Base-by-base conservation (phyloP, 129 eudicot species). In the Chrysanthemum lavandulifolium region DNA sequence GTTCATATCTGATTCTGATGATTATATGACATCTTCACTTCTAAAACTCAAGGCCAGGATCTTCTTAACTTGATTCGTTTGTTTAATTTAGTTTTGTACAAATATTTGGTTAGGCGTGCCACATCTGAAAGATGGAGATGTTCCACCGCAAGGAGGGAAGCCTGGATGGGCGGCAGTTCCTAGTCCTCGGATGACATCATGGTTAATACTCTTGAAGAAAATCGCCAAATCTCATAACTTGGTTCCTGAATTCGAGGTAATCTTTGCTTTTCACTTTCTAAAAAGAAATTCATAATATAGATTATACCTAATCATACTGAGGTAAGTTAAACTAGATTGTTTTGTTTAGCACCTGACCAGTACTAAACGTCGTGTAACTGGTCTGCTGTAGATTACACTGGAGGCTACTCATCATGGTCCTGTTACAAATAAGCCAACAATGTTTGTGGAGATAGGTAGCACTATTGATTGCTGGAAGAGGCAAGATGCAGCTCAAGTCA, bases 361-460 rank as follows among this genome's bases (percentile, higher is more conserved):
- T 15, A 11, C 15, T 48, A 59, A 47, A 49, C 10, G 2, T 48
- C 27, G 68, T 60, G 68, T 25, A 74, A 69, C 48, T 78, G 68
- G 25, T 84, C 55, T 68, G 48, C 27, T 88, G 78, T 76, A 94
- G 97, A 75, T 94, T 67, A 94, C 98, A 40, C 75, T 94, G 82
- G 98, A 94, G 83, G 98, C 97, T 72, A 94, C 98, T 78, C 98
- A 94, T 87, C 98, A 94, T 78, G 98, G 98, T 76, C 98, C 98
- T 27, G 68, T 86, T 40, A 94, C 96, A 69, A 86, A 80, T 65
- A 90, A 90, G 61, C 98, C 97, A 53, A 82, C 98, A 51, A 84
- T 94, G 97, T 94, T 94, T 79, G 68, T 94, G 65, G 98, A 94
- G 86, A 94, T 94, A 62, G 98, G 98, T 75, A 94, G 98, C 81